Conservation (phyloP, 2,329 filamentous ascomycete species). For the Clarireedia paspali region DNA sequence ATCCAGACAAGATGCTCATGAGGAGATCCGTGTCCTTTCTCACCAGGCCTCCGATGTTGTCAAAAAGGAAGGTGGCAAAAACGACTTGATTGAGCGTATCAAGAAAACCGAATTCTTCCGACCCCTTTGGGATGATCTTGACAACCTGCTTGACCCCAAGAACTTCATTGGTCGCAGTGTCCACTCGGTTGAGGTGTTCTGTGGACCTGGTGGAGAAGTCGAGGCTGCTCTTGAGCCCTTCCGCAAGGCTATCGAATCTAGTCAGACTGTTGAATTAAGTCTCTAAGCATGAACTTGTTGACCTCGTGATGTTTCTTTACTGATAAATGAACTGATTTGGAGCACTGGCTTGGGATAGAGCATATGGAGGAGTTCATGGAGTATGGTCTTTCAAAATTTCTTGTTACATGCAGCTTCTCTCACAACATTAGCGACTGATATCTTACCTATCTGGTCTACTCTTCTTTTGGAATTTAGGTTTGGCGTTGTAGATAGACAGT, state of each 20-base stretch:
- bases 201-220: constrained; percentile 38
- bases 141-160: constrained; percentile 57
- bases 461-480: background rate
- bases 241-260: constrained; percentile 26
- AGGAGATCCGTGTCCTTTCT: constrained; percentile 76
- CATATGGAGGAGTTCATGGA: constrained; percentile 7
- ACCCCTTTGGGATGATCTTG: constrained; percentile 61
- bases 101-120: constrained; percentile 65
- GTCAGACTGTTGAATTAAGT: constrained; percentile 19
- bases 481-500: background rate
- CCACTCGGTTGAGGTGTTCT: constrained; percentile 46
- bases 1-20: constrained; percentile 75
- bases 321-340: background rate
- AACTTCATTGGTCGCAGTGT: constrained; percentile 49
- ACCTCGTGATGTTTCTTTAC: background rate
- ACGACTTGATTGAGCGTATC: constrained; percentile 78
- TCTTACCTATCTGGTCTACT: background rate
- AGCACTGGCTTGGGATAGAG: background rate
- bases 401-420: background rate
- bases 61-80: constrained; percentile 58
- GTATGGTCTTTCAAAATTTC: background rate
- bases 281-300: background rate
- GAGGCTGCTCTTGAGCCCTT: constrained; percentile 40
- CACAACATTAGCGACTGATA: constrained; percentile 1
- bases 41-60: constrained; percentile 67